Percentiles rank a stretch among this genome's conserved stretches.
phyloP scores from a whole-genome alignment of 139 green algal genomes.

The Nannochloris sp. region DNA sequence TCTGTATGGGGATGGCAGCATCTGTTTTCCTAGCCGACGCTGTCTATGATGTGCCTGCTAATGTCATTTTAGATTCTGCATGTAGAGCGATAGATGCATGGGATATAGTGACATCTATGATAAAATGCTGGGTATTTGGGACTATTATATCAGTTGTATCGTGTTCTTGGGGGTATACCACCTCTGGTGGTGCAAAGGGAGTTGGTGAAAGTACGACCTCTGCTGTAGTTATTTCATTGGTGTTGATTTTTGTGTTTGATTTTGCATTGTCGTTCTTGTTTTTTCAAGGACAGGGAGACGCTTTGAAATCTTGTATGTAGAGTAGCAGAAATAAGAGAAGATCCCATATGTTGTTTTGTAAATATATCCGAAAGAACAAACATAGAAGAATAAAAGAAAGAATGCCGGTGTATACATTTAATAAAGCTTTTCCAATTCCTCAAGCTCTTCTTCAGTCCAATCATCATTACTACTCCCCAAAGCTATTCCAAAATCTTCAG shows the following conservation, averaged over 20 bases:
- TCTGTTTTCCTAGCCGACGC: conserved; percentile 83
- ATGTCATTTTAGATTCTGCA: conserved; percentile 93
- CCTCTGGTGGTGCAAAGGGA: conserved; percentile 94
- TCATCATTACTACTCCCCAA: too few species aligned
- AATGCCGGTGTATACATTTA: too few species aligned
- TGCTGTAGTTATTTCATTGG: conserved; percentile 94
- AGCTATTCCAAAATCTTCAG: too few species aligned
- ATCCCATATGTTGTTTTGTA: not conserved
- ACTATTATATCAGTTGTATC: conserved; percentile 78
- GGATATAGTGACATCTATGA: conserved; percentile 81
- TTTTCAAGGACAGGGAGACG: conserved; percentile 82
- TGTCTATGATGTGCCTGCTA: conserved; percentile 87
- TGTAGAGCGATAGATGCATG: conserved; percentile 68
- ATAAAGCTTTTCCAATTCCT: too few species aligned
- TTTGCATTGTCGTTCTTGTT: conserved; percentile 94
- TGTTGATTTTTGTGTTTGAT: conserved; percentile 96
- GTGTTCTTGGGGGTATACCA: conserved; percentile 97
- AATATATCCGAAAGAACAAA: too few species aligned
- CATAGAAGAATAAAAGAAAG: too few species aligned
- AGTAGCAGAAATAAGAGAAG: not conserved
- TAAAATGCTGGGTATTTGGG: conserved; percentile 93
- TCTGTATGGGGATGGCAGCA: conserved; percentile 91
- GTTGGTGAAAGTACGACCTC: conserved; percentile 95
- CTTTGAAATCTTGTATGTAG: conserved; percentile 42
- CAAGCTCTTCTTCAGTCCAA: too few species aligned